These are phyloP conservation scores for Melanomma pulvis-pyrius DNA, from an alignment of 495 filamentous ascomycete species.

Conservation along the genomic window DNA sequence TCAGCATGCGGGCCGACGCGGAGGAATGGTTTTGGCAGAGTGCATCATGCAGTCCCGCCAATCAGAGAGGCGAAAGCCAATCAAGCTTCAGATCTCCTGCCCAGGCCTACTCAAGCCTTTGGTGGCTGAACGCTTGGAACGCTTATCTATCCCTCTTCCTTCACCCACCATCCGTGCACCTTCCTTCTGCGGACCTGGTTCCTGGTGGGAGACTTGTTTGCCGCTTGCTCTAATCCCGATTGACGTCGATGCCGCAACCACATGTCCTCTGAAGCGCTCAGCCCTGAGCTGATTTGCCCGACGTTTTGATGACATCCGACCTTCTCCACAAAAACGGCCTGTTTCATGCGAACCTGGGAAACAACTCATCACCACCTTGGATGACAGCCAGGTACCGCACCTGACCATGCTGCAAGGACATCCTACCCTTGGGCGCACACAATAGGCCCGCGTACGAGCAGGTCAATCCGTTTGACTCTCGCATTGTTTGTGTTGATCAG, in stretches of 20 bases:
- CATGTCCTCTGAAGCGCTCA: background rate
- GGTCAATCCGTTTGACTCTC: background rate
- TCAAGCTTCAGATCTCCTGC: conserved; percentile 10
- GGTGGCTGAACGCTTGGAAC: conserved; percentile 1
- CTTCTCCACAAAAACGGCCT: background rate
- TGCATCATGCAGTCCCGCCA: background rate
- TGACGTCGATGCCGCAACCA: background rate
- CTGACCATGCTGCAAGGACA: background rate
- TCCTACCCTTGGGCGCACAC: background rate
- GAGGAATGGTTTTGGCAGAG: background rate
- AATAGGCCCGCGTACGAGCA: background rate
- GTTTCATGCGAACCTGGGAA: conserved; percentile 6
- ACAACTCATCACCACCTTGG: background rate
- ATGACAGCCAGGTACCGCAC: background rate
- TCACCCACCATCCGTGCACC: background rate
- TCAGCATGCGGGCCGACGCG: background rate
- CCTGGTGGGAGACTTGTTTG: background rate
- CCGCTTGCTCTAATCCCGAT: background rate
- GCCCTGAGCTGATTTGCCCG: conserved; percentile 9
- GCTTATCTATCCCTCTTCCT: conserved; percentile 12
- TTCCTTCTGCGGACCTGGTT: background rate
- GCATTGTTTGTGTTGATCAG: background rate
- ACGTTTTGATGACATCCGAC: background rate
- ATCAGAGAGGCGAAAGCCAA: background rate
- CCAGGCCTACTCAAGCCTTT: background rate